phyloP scores from a whole-genome alignment of 352 stramenopile genomes.

The Phytophthora capsici region DNA sequence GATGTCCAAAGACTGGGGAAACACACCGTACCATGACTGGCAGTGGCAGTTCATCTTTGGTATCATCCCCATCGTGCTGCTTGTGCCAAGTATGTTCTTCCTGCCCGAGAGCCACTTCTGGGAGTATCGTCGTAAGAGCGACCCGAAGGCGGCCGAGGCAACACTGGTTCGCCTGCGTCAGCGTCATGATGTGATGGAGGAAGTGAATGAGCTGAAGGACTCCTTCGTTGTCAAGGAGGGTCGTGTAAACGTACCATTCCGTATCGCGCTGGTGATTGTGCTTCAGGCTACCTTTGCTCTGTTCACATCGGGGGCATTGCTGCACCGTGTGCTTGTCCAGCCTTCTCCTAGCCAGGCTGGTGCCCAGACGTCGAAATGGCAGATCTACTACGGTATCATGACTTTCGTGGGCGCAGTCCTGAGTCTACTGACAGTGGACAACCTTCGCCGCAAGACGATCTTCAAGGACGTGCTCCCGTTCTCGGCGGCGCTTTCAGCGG shows the following conservation, averaged over 20 bases:
- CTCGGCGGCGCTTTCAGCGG: constrained; percentile 58
- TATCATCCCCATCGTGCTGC: constrained; percentile 66
- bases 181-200: constrained; percentile 84
- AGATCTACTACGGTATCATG: constrained; percentile 82
- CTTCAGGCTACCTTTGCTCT: constrained; percentile 76
- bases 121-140: constrained; percentile 67
- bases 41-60: constrained; percentile 85
- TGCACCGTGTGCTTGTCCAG: constrained; percentile 74
- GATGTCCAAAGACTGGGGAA: constrained; percentile 67
- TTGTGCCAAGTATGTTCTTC: constrained; percentile 65
- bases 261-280: constrained; percentile 60
- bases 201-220: constrained; percentile 71
- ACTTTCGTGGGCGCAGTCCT: constrained; percentile 70
- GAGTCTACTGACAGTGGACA: constrained; percentile 83
- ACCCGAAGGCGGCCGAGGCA: constrained; percentile 71
- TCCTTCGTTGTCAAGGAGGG: constrained; percentile 71
- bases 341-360: constrained; percentile 41
- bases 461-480: constrained; percentile 89
- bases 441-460: constrained; percentile 87
- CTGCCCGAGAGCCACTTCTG: constrained; percentile 83
- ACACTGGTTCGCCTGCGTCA: constrained; percentile 75
- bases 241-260: constrained; percentile 77
- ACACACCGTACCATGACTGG: constrained; percentile 79
- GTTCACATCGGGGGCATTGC: constrained; percentile 71
- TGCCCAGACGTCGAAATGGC: constrained; percentile 75